Evolutionary conservation across 116 monocot species (phyloP), one percentile per base, ranked within the genome.

Genomic region (Papilionanthe hybrid): DNA sequence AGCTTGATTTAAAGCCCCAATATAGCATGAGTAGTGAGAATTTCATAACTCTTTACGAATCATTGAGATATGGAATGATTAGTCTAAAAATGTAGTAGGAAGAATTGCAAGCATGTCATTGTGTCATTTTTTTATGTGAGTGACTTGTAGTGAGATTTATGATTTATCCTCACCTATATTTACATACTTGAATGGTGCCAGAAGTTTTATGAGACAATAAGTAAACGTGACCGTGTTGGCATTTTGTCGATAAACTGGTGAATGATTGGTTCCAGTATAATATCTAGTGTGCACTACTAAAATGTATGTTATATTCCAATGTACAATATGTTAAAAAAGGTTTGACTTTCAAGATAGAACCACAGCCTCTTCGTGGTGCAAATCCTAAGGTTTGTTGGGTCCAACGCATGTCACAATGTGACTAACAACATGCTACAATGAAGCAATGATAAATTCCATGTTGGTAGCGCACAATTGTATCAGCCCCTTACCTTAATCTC

Each of bases 11-110:
- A 71, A 30, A 15, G 37, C 13, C 13, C 69, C 30, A 71, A 71
- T 17, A 63, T 63, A 63, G 25, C 15, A 53, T 53, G 15, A 15
- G 15, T 17, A 53, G 65, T 37, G 37, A 17, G 5, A 69, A 9
- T 25, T 69, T 69, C 29, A 69, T 73, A 73, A 13, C n/a, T 73
- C 73, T 20, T 73, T 73, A 73, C 17, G 37, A 11, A 69, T 69
- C 32, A 32, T 37, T 4, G 37, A 4, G 27, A 29, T 1, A 37
- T 69, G 28, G 37, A 69, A 0, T 69, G 32, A 29, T 11, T 29
- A 68, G 27, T 68, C 68, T 29, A 68, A 12, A 69, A 25, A 29
- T 69, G 27, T 30, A 5, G 27, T 30, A 5, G 15, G 69, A 69
- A 69, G 32, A 69, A 69, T 4, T 32, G 8, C 5, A 58, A 58